phyloP scores from a whole-genome alignment of 1,284 basidiomycete species.

The Sutorius eximius region DNA sequence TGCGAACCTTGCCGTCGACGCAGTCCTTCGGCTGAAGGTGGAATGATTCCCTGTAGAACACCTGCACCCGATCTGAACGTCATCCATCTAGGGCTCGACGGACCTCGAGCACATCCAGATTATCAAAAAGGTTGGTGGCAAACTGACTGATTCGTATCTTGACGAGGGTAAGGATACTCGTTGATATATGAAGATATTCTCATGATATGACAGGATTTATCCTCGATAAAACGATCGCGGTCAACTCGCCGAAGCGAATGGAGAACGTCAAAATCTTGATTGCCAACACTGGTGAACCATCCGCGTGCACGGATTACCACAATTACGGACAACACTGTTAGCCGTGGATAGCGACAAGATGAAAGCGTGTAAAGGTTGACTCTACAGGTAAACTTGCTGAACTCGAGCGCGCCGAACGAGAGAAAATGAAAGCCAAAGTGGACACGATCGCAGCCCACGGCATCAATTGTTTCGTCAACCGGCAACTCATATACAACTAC shows the following conservation, averaged over 20 bases:
- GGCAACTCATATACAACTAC: slow-evolving; percentile 99
- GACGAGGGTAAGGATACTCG: slow-evolving; percentile 71
- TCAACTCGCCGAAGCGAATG: slow-evolving; percentile 92
- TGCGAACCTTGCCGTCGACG: slow-evolving; percentile 96
- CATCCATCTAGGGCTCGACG: slow-evolving; percentile 72
- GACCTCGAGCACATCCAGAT: slow-evolving; percentile 99
- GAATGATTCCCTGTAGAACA: not conserved
- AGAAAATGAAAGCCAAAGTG: slow-evolving; percentile 99
- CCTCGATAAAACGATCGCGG: slow-evolving; percentile 94
- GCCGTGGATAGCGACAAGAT: slow-evolving; percentile 99
- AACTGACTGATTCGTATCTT: slow-evolving; percentile 97
- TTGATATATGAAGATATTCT: not conserved
- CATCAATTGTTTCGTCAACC: slow-evolving; percentile 98
- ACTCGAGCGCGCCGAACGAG: slow-evolving; percentile 93
- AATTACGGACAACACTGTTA: slow-evolving; percentile 32
- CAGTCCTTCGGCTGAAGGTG: slow-evolving; percentile 91
- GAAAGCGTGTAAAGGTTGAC: slow-evolving; percentile 96
- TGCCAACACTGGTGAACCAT: slow-evolving; percentile 86
- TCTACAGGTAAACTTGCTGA: slow-evolving; percentile 96
- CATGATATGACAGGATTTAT: slow-evolving; percentile 77
- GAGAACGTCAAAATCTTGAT: slow-evolving; percentile 97
- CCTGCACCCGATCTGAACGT: slow-evolving; percentile 1
- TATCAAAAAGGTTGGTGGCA: slow-evolving; percentile 99
- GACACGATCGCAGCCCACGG: slow-evolving; percentile 93
- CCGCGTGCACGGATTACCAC: not conserved